phyloP scores from a whole-genome alignment of 1,284 basidiomycete genomes.

The Sanghuangporus sanghuang region DNA sequence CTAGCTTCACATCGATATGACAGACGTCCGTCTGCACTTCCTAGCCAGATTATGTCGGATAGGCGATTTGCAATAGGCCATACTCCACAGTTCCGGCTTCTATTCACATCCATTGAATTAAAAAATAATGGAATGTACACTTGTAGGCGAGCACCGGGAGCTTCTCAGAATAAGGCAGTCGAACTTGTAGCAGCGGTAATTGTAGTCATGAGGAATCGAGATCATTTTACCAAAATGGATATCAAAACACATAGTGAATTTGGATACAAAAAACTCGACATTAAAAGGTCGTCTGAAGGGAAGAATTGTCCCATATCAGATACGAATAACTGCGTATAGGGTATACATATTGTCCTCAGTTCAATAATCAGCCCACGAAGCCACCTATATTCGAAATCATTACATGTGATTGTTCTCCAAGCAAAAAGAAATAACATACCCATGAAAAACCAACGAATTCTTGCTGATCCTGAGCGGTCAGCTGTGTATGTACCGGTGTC shows the following conservation, averaged over 20 bases:
- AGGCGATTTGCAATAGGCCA: too few species aligned
- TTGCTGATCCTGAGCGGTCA: constrained; percentile 89
- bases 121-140: too few species aligned
- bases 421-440: constrained; percentile 37
- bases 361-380: constrained; percentile 68
- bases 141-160: too few species aligned
- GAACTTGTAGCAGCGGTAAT: too few species aligned
- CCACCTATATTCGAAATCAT: constrained; percentile 40
- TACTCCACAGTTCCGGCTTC: too few species aligned
- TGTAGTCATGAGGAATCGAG: neutral
- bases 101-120: too few species aligned
- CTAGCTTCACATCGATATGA: too few species aligned
- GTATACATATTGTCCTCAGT: constrained; percentile 15
- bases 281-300: neutral
- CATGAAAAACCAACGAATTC: constrained; percentile 97
- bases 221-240: neutral
- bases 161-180: too few species aligned
- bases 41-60: too few species aligned
- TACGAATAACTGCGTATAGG: neutral
- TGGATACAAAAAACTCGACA: neutral
- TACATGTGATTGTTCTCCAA: neutral
- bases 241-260: neutral
- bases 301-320: neutral
- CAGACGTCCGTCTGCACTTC: too few species aligned
- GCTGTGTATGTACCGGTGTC: constrained; percentile 94